Percentiles rank a stretch among this genome's conserved stretches.
These are phyloP conservation scores for Ascochyta rabiei DNA, from an alignment of 2,329 filamentous ascomycete species.

Conservation along the genomic window DNA sequence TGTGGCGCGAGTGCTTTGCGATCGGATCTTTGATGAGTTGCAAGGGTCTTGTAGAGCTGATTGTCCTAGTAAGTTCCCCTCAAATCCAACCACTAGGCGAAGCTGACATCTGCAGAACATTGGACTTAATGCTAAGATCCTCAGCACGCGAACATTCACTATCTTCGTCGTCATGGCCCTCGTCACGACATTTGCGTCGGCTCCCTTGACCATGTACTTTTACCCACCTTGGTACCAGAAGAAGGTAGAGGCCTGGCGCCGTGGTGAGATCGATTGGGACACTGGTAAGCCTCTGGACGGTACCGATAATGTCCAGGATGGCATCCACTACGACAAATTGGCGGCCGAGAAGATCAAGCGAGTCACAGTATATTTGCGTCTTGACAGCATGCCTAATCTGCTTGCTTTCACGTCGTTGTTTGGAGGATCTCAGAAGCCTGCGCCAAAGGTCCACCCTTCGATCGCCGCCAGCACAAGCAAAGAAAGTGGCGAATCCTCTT, in stretches of 20 bases:
- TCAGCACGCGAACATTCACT: conserved; percentile 82
- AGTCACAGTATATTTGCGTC: conserved; percentile 79
- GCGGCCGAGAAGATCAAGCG: conserved; percentile 61
- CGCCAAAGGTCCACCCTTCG: conserved; percentile 48
- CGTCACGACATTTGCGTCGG: conserved; percentile 82
- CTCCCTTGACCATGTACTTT: conserved; percentile 73
- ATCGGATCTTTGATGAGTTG: conserved; percentile 95
- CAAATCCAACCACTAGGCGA: background rate
- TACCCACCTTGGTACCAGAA: conserved; percentile 80
- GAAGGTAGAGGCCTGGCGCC: conserved; percentile 75
- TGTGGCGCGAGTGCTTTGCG: conserved; percentile 88
- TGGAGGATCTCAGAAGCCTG: conserved; percentile 58
- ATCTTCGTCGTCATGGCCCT: conserved; percentile 96
- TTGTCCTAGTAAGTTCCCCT: conserved; percentile 74
- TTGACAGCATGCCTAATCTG: conserved; percentile 82
- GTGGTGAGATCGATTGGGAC: conserved; percentile 92
- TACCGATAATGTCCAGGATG: conserved; percentile 48
- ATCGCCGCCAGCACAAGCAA: conserved; percentile 33
- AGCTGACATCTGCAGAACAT: conserved; percentile 65
- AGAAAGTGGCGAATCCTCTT: conserved; percentile 26
- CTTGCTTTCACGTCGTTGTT: conserved; percentile 84
- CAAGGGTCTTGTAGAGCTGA: conserved; percentile 92
- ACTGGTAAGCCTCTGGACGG: conserved; percentile 54
- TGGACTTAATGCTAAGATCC: conserved; percentile 79
- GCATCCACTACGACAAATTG: conserved; percentile 57